These are phyloP conservation scores for Kodamaea nitidulidarum DNA, from an alignment of 805 yeast genomes.

Conservation along the genomic window DNA sequence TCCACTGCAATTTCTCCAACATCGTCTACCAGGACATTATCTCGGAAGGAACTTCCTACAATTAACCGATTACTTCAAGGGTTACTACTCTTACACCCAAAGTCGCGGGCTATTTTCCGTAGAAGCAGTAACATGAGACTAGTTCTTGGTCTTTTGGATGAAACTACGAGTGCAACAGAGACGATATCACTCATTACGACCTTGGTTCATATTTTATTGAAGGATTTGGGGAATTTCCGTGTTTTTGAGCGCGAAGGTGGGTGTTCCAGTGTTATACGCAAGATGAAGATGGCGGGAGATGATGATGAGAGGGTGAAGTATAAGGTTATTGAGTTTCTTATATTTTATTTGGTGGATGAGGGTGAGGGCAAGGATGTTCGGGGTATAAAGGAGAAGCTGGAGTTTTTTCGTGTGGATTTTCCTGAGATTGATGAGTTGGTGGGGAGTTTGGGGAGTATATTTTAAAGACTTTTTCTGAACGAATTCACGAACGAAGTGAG, in stretches of 20 bases:
- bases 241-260: slow-evolving; percentile 57
- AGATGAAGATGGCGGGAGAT: slow-evolving; percentile 18
- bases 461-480: too few relatives aligned
- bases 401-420: slow-evolving; percentile 33
- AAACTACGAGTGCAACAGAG: slow-evolving; percentile 13
- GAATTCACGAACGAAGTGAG: too few relatives aligned
- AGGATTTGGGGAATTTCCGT: slow-evolving; percentile 54
- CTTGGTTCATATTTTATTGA: slow-evolving; percentile 54
- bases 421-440: slow-evolving; percentile 39
- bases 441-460: slow-evolving; percentile 32
- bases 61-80: slow-evolving; percentile 51
- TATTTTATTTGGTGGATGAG: slow-evolving; percentile 68
- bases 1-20: too few relatives aligned
- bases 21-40: too few relatives aligned
- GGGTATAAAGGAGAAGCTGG: slow-evolving; percentile 29
- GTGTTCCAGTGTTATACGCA: slow-evolving; percentile 46
- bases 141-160: slow-evolving; percentile 24
- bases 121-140: slow-evolving; percentile 37
- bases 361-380: slow-evolving; percentile 7
- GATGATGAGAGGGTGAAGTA: slow-evolving; percentile 49
- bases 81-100: slow-evolving; percentile 53
- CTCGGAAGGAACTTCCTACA: slow-evolving; percentile 1
- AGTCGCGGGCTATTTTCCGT: slow-evolving; percentile 47
- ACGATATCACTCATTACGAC: slow-evolving; percentile 45
- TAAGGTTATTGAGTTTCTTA: slow-evolving; percentile 62